Percentiles rank a stretch among this genome's conserved stretches.
These are phyloP conservation scores for Fibroporia radiculosa DNA, from an alignment of 768 basidiomycete species.

Conservation along the genomic window DNA sequence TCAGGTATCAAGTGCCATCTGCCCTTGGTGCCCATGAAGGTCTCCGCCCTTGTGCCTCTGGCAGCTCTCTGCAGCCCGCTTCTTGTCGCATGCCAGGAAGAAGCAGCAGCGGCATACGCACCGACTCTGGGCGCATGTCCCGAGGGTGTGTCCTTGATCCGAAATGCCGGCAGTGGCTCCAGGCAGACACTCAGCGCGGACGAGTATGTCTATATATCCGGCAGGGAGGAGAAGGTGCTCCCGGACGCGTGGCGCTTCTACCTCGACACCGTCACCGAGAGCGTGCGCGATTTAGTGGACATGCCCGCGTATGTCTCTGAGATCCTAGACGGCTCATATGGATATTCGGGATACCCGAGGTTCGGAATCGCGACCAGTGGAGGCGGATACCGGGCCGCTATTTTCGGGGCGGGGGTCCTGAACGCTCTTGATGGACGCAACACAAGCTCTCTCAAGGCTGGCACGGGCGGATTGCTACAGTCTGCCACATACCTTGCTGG, in stretches of 20 bases:
- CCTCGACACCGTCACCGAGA: conserved; percentile 28
- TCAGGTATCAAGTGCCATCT: too few species aligned
- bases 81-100: not conserved
- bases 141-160: conserved; percentile 12
- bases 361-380: conserved; percentile 48
- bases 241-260: conserved; percentile 34
- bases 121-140: conserved; percentile 6
- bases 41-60: too few species aligned
- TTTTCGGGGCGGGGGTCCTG: conserved; percentile 45
- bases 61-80: not conserved
- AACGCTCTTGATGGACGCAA: conserved; percentile 44
- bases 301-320: conserved; percentile 28
- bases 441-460: conserved; percentile 29
- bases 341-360: conserved; percentile 21
- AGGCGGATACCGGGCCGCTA: conserved; percentile 49
- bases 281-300: conserved; percentile 5
- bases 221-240: conserved; percentile 27
- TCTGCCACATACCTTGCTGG: conserved; percentile 45
- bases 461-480: conserved; percentile 46
- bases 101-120: not conserved
- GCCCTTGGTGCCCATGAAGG: too few species aligned
- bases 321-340: conserved; percentile 19
- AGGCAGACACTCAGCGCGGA: conserved; percentile 27
- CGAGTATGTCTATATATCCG: conserved; percentile 30
- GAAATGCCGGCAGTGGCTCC: conserved; percentile 8